A percentile compares a stretch with the other conserved stretches of the same genome.
These are phyloP conservation scores for Chenopodium formosanum DNA, from an alignment of 148 eudicot species.

Conservation along the genomic window DNA sequence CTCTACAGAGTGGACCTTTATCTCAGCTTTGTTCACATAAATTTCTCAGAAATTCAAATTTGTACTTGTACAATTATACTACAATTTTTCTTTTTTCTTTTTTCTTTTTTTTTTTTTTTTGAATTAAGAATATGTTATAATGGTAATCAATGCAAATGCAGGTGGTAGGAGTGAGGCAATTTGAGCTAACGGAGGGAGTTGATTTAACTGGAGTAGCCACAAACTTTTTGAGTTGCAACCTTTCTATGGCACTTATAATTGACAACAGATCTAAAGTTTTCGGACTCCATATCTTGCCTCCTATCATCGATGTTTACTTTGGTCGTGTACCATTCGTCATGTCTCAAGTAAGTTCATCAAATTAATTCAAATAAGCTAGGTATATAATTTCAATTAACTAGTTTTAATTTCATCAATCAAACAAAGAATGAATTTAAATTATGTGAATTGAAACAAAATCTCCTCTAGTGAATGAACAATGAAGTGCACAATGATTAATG, in stretches of 20 bases:
- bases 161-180: conserved; percentile 15
- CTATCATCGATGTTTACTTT: conserved; percentile 13
- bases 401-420: no score
- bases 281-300: conserved; percentile 15
- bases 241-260: conserved; percentile 15
- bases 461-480: no score
- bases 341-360: conserved; percentile 29
- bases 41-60: no score
- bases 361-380: no score
- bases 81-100: no score
- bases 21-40: neutral
- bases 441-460: no score
- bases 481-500: no score
- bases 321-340: conserved; percentile 38
- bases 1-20: neutral
- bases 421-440: no score
- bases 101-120: no score
- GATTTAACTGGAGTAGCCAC: conserved; percentile 26
- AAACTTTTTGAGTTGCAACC: conserved; percentile 25
- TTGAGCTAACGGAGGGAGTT: conserved; percentile 31
- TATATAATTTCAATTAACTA: no score
- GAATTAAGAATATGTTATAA: no score
- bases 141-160: neutral
- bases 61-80: no score
- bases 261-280: conserved; percentile 30